Percentiles rank a stretch among this genome's conserved stretches.
Evolutionary conservation across 176 grass and related monocot genomes (phyloP).

Genomic region (Zoysia pacifica): DNA sequence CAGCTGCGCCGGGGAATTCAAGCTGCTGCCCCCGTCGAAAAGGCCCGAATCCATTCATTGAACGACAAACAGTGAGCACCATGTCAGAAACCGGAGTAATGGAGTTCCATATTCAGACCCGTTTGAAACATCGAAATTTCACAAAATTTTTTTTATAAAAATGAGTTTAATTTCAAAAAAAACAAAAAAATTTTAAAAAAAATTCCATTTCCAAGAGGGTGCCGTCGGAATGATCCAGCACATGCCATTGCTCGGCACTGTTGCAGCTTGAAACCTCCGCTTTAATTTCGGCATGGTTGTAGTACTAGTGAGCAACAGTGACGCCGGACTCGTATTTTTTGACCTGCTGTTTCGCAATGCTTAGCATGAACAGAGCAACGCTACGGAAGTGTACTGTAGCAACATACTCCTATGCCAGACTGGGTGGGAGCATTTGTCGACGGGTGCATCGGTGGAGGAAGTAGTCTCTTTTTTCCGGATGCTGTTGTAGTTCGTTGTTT

Average conservation of each 20-base stretch:
- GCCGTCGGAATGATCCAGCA: background rate
- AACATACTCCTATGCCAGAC: background rate
- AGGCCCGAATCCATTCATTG: conserved; percentile 12
- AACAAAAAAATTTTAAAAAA: too few relatives aligned
- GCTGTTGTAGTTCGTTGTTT: background rate
- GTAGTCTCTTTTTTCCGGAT: background rate
- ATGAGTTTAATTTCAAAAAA: too few relatives aligned
- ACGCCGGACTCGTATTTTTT: background rate
- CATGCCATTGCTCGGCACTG: conserved; percentile 13
- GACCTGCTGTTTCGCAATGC: background rate
- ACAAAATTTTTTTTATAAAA: too few relatives aligned
- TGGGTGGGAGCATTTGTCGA: background rate
- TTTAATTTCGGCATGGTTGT: background rate
- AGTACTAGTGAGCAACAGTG: background rate
- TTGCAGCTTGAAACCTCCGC: background rate
- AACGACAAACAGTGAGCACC: conserved; percentile 27
- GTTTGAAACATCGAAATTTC: too few relatives aligned
- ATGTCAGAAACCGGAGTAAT: conserved; percentile 33
- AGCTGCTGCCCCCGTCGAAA: conserved; percentile 15
- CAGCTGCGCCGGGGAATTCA: conserved; percentile 10
- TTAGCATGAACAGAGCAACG: background rate
- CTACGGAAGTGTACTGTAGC: background rate
- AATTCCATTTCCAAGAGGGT: background rate
- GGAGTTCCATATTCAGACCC: background rate
- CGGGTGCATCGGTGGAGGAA: background rate